Base-by-base conservation (phyloP, 2,329 filamentous ascomycete genomes). In the Botrytis medusae region DNA sequence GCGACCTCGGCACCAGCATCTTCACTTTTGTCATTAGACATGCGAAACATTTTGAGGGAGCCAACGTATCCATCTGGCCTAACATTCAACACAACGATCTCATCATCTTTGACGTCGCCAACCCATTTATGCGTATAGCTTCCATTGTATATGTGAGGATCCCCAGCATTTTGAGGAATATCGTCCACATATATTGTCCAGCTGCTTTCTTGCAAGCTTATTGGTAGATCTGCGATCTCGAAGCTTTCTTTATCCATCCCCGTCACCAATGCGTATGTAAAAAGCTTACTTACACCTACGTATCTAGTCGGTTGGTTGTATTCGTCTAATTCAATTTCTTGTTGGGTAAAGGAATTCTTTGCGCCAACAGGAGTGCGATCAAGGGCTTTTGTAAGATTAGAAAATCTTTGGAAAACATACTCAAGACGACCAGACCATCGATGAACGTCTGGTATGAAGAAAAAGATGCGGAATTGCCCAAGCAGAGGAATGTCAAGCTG, bases 401-500 rank as follows among this genome's bases (percentile, higher is more conserved):
- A 84, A 68, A 92, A 84, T 16, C 86, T 83, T 40, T 85, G 82
- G 77, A 87, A 91, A 59, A 93, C 85, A 0, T 84, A 85, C 10
- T 87, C 83, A 37, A 94, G 83, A 81, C 93, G 93, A 1, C 83
- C 82, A 71, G 83, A 83, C 5, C 86, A 85, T 46, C 85, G 81
- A 72, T 86, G 84, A 2, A 93, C 84, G 77, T 93, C 86, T 78
- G 88, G 89, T 74, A 89, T 87, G 74, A 95, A 87, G 74, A 94
- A 86, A 81, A 92, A 94, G 63, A 94, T 87, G 67, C 91, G 87
- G 84, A 94, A 95, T 79, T 95, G 92, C 40, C 92, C 90, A 9
- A 94, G 84, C 82, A 93, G 88, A 1, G 92, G 92, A 62, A 94
- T 92, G 78, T 94, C 92, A 9, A 93, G 88, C 80, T 95, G 91